Conservation (phyloP, 257 asterid species). For the Penstemon eatonii region DNA sequence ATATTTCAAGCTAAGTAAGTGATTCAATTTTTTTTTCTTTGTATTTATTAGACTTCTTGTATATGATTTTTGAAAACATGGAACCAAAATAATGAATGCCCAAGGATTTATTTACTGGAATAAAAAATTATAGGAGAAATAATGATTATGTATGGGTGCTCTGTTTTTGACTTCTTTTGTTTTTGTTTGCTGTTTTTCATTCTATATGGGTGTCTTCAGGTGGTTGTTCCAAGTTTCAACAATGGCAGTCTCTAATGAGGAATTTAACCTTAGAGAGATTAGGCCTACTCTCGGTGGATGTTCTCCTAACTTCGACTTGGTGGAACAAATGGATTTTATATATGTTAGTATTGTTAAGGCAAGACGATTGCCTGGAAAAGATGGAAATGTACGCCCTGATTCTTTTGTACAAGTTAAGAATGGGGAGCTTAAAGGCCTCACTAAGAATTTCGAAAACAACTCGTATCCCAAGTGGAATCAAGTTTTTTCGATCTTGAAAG, state of each 20-base stretch:
- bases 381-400: too few relatives aligned
- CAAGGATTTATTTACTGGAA: conserved; percentile 12
- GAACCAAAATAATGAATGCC: conserved; percentile 19
- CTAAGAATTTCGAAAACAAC: too few relatives aligned
- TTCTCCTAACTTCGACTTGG: too few relatives aligned
- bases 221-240: not conserved
- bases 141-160: conserved; percentile 41
- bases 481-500: conserved; percentile 58
- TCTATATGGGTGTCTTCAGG: conserved; percentile 15
- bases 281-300: conserved; percentile 42
- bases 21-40: too few relatives aligned
- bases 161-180: conserved; percentile 1
- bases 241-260: conserved; percentile 42
- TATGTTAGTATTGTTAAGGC: too few relatives aligned
- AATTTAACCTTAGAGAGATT: conserved; percentile 73
- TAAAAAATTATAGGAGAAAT: conserved; percentile 34
- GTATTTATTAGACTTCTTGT: not conserved
- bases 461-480: conserved; percentile 74
- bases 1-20: too few relatives aligned
- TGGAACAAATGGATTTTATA: too few relatives aligned
- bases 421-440: too few relatives aligned
- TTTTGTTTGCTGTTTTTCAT: not conserved
- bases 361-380: too few relatives aligned
- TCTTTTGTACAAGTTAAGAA: too few relatives aligned
- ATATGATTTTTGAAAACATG: conserved; percentile 1